These are phyloP conservation scores for Phaeotremella skinneri DNA, from an alignment of 768 basidiomycete species.

Conservation along the genomic window DNA sequence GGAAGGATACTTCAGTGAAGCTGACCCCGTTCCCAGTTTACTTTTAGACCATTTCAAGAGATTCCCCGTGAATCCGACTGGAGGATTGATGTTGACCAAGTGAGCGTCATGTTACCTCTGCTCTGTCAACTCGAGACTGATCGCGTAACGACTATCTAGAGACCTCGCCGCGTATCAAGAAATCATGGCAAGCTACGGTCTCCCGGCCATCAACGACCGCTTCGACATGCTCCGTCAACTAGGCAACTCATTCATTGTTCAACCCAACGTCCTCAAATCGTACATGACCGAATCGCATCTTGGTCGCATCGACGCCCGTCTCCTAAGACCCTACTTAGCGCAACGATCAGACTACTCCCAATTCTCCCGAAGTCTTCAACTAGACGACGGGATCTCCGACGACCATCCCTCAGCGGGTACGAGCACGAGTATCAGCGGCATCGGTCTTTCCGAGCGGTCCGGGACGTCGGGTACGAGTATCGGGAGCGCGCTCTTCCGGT, in stretches of 20 bases:
- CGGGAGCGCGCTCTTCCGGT: conserved; percentile 10
- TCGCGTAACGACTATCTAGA: conserved; percentile 54
- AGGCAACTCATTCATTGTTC: conserved; percentile 94
- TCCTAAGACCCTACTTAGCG: conserved; percentile 85
- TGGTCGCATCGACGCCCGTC: conserved; percentile 78
- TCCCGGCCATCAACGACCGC: conserved; percentile 82
- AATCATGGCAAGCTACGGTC: conserved; percentile 72
- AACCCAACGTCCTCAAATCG: conserved; percentile 88
- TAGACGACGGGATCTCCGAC: conserved; percentile 37
- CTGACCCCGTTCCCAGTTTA: conserved; percentile 57
- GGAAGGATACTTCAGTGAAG: background rate
- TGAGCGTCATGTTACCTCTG: conserved; percentile 52
- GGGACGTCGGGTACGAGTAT: conserved; percentile 1
- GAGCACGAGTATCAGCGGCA: background rate
- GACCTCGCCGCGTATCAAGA: conserved; percentile 98
- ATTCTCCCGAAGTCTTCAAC: conserved; percentile 54
- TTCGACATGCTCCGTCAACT: conserved; percentile 98
- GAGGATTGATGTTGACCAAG: conserved; percentile 98
- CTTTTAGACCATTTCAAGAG: conserved; percentile 92
- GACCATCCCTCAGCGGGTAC: background rate
- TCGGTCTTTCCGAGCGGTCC: background rate
- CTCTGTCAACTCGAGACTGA: background rate
- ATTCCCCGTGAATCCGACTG: conserved; percentile 94
- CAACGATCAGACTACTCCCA: conserved; percentile 87
- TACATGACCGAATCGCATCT: conserved; percentile 94